Base-by-base conservation (phyloP, 1,139 yeast species). In the Blastobotrys aristatus region DNA sequence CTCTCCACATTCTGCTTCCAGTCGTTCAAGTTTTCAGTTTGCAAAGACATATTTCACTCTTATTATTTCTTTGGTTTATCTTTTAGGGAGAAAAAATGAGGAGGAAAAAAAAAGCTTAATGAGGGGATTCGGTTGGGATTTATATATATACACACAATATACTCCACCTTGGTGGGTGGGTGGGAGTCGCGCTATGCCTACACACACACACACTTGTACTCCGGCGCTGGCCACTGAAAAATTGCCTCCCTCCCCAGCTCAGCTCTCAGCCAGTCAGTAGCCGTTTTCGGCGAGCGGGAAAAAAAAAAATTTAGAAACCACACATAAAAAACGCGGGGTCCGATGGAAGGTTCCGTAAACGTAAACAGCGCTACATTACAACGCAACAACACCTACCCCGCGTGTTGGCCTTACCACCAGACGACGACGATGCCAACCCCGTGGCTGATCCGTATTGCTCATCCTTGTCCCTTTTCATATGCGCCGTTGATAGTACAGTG, bases 1-100 rank as follows among this genome's bases (percentile, higher is more conserved):
- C 53, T 47, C 40, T 53, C 43, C 47, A 63, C 50, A 29, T 56
- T 58, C 14, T 45, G 18, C 26, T 55, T 49, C 69, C 69, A 65
- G 16, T 55, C 14, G 32, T 52, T 27, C 13, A 65, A 55, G 4
- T 50, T 49, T 29, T 52, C 52, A 29, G 53, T 50, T 6, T 48
- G 30, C 4, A 61, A 50, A 21, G 51, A 31, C 40, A 50, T 40
- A 18, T 20, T 38, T 31, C 26, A 22, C 10, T 20, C 18, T 8
- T 29, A 14, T n/a, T 32, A 6, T n/a, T n/a, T n/a, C n/a, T n/a
- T n/a, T n/a, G n/a, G n/a, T n/a, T n/a, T n/a, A n/a, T n/a, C n/a
- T n/a, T n/a, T n/a, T n/a, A n/a, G n/a, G n/a, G 16, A 30, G 17
- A 20, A 18, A 26, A 30, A 37, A 13, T 43, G 43, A 27, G 20